Evolutionary conservation across 495 filamentous ascomycete genomes (phyloP).

Genomic region (Cladorrhinum samala): DNA sequence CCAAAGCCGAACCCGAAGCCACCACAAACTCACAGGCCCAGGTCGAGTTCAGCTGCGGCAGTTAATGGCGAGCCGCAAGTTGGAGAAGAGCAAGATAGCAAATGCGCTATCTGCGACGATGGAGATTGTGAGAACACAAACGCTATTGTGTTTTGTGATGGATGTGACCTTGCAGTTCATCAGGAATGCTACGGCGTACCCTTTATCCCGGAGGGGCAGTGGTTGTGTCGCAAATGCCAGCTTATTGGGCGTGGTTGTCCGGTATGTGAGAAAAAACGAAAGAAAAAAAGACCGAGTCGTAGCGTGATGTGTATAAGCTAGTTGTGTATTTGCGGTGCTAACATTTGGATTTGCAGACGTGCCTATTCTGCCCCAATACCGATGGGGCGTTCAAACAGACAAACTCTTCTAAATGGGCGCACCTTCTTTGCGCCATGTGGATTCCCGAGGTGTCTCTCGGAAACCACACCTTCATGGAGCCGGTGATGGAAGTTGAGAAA

Average conservation of each 20-base stretch:
- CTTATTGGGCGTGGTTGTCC: conserved; percentile 85
- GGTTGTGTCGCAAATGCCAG: conserved; percentile 96
- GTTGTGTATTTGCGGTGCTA: not conserved
- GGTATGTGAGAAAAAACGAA: no score
- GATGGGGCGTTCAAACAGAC: conserved; percentile 99
- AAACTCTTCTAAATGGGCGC: conserved; percentile 89
- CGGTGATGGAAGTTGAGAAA: conserved; percentile 95
- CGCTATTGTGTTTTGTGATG: conserved; percentile 98
- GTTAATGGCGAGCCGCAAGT: conserved; percentile 84
- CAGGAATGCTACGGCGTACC: conserved; percentile 99
- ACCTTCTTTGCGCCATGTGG: conserved; percentile 96
- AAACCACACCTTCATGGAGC: conserved; percentile 97
- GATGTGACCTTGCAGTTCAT: conserved; percentile 94
- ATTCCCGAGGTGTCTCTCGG: conserved; percentile 93
- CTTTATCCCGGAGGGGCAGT: conserved; percentile 97
- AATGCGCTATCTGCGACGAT: conserved; percentile 96
- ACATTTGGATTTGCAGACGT: conserved; percentile 50
- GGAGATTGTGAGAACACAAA: conserved; percentile 99
- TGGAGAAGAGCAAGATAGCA: conserved; percentile 93
- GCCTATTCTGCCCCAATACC: conserved; percentile 96
- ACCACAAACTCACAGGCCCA: conserved; percentile 81
- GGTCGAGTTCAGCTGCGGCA: conserved; percentile 85
- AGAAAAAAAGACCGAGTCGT: no score
- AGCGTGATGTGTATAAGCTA: conserved; percentile 26
- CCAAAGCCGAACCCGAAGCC: conserved; percentile 95